Conservation (phyloP, 1,139 yeast genomes). For the Lodderomyces metapsilosis region DNA sequence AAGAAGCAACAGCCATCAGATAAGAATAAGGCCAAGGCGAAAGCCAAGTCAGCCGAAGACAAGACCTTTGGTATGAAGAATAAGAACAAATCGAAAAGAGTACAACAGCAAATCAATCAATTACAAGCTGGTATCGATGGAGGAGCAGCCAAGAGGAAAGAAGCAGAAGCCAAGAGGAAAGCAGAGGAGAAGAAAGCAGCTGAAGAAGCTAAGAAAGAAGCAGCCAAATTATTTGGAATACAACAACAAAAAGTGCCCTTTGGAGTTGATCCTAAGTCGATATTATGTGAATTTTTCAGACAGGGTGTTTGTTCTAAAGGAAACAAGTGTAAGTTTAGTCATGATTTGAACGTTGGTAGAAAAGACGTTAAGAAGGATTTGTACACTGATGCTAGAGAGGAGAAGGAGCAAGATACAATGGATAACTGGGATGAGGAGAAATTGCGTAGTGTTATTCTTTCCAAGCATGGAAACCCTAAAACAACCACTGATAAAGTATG, state of each 20-base stretch:
- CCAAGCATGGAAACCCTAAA: constrained; percentile 92
- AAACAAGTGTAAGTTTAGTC: constrained; percentile 88
- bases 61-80: constrained; percentile 94
- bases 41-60: constrained; percentile 72
- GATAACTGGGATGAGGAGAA: constrained; percentile 97
- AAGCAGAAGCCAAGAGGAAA: constrained; percentile 69
- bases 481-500: constrained; percentile 96
- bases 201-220: constrained; percentile 85
- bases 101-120: constrained; percentile 81
- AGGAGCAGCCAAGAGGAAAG: constrained; percentile 65
- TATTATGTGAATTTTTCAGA: constrained; percentile 87
- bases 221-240: constrained; percentile 72
- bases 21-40: constrained; percentile 65
- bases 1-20: constrained; percentile 66
- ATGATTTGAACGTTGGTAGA: constrained; percentile 82
- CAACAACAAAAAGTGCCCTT: constrained; percentile 87
- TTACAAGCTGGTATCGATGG: constrained; percentile 65
- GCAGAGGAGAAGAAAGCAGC: constrained; percentile 90
- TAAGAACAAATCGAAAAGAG: constrained; percentile 89
- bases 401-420: constrained; percentile 84
- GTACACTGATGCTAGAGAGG: constrained; percentile 82
- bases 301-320: constrained; percentile 91
- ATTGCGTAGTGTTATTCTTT: constrained; percentile 76
- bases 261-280: constrained; percentile 96
- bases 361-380: constrained; percentile 88